Evolutionary conservation across 495 filamentous ascomycete species (phyloP).

Genomic region (Aspergillus leporis): DNA sequence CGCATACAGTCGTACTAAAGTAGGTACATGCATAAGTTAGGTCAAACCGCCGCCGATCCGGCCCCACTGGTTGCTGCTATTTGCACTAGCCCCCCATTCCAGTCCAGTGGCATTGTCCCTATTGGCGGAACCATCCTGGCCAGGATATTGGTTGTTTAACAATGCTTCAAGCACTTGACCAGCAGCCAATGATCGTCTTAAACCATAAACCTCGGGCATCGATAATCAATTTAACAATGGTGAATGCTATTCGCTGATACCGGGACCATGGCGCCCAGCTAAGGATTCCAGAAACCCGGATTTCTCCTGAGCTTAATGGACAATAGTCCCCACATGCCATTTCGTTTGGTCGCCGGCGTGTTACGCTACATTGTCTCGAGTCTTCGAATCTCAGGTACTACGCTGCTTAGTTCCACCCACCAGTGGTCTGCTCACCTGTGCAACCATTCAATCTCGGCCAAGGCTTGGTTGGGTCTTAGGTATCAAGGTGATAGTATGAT

Average conservation of each 20-base stretch:
- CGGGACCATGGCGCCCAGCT: not conserved
- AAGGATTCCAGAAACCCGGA: constrained; percentile 21
- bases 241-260: not conserved
- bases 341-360: constrained; percentile 1
- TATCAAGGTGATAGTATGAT: too few species aligned
- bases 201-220: not conserved
- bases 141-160: constrained; percentile 1
- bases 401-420: too few species aligned
- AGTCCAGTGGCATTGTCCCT: constrained; percentile 16
- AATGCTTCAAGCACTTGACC: not conserved
- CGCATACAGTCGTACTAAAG: constrained; percentile 7
- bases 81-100: constrained; percentile 15
- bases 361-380: not conserved
- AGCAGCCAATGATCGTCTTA: not conserved
- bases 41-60: constrained; percentile 12
- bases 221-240: not conserved
- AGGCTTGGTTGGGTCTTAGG: too few species aligned
- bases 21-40: constrained; percentile 16
- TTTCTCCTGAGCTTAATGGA: constrained; percentile 12
- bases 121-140: constrained; percentile 10
- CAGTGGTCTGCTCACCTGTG: too few species aligned
- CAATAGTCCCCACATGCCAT: constrained; percentile 20
- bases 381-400: too few species aligned
- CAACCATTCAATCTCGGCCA: too few species aligned
- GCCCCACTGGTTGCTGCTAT: not conserved